Base-by-base conservation (phyloP, 1,284 basidiomycete genomes). In the Kalmanozyma brasiliensis region DNA sequence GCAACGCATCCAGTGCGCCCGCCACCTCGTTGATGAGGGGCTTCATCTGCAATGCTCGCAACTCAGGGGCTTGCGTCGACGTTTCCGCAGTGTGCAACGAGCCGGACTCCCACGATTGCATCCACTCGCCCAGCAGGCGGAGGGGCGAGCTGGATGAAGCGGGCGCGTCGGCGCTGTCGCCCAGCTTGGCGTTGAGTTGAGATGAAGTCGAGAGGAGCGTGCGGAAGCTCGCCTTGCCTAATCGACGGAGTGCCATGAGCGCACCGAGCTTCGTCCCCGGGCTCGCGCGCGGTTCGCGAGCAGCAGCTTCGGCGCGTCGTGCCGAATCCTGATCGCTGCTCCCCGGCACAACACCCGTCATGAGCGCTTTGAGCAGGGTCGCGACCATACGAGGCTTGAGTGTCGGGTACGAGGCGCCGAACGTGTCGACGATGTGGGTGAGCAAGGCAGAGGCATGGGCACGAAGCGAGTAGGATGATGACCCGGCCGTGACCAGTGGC, bases 351-450 rank as follows among this genome's bases (percentile, higher is more conserved):
- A 68, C 56, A 2, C 74, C 74, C 53, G 89, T 88, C 51, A 92
- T 86, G 5, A 98, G 87, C 0, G 93, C 93, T 13, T 94, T 87
- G 8, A 94, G 86, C 7, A 98, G 87, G 0, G 95, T 97, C 77
- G 95, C 94, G 84, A 94, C 91, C 44, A 98, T 90, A 9, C 95
- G 89, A 29, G 91, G 90, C 7, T 90, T 89, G 16, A 94, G 86
- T 0, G 91, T 90, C 0, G 92, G 91, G 79, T 94, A 95, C 1
- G 83, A 80, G n/a, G 78, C 63, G 0, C 83, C 82, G 64, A 85
- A 86, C 6, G 82, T 80, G 87, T 91, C 40, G 87, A 92, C n/a
- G 87, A 92, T 74, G 88, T 89, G 78, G 87, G 88, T 11, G 85
- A 92, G 72, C 88, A 86, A 91, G 56, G 93, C 89, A 2, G 93